Evolutionary conservation across 768 basidiomycete genomes (phyloP).

Genomic region (Baorangia bicolor): DNA sequence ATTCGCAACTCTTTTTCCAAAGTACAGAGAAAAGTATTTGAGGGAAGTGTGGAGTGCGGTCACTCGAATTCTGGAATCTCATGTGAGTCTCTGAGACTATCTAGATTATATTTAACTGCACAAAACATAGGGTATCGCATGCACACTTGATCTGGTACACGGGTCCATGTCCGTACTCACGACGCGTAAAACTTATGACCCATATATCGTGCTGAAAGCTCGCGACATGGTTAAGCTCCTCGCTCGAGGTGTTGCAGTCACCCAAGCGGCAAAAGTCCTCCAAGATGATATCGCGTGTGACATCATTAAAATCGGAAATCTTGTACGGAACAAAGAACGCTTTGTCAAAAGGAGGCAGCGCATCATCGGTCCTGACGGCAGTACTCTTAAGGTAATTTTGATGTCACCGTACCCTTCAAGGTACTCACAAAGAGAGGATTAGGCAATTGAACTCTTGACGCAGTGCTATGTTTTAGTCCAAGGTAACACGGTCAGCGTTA

Average conservation of each 20-base stretch:
- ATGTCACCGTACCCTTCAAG: background rate
- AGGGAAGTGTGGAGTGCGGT: conserved; percentile 94
- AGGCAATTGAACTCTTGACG: conserved; percentile 97
- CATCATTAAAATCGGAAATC: conserved; percentile 95
- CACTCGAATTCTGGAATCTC: conserved; percentile 76
- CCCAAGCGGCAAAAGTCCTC: conserved; percentile 84
- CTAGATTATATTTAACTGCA: background rate
- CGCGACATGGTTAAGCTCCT: conserved; percentile 95
- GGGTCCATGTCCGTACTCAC: conserved; percentile 98
- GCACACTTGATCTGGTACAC: conserved; percentile 91
- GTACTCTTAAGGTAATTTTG: conserved; percentile 81
- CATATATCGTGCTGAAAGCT: conserved; percentile 94
- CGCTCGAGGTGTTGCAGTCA: conserved; percentile 84
- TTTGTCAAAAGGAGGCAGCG: conserved; percentile 96
- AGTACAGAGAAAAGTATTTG: conserved; percentile 96
- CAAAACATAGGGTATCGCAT: conserved; percentile 69
- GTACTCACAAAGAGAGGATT: conserved; percentile 8
- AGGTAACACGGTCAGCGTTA: conserved; percentile 96
- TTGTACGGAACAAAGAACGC: conserved; percentile 93
- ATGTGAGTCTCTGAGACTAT: conserved; percentile 47
- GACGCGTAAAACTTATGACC: conserved; percentile 95
- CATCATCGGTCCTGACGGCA: conserved; percentile 96
- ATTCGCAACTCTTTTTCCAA: conserved; percentile 97
- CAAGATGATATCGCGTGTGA: conserved; percentile 91
- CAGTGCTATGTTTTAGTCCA: conserved; percentile 97